A percentile compares a stretch with the other conserved stretches of the same genome.
Conservation (phyloP, 2,329 filamentous ascomycete species). For the Cordyceps militaris region DNA sequence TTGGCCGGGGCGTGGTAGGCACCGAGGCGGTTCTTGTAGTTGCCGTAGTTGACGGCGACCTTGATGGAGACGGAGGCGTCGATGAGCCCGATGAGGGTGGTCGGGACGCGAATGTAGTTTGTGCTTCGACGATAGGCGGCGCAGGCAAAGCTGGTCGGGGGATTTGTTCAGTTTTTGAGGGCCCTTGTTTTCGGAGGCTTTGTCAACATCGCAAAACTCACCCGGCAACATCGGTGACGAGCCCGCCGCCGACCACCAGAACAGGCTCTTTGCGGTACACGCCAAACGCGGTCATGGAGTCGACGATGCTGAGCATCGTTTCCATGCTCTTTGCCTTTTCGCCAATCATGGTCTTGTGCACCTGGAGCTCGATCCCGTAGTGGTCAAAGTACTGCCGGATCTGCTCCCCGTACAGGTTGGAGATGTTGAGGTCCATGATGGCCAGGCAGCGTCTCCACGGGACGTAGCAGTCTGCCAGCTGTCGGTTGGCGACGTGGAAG, state of each 20-base stretch:
- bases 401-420: constrained; percentile 57
- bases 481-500: constrained; percentile 52
- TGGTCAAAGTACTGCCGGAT: constrained; percentile 63
- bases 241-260: constrained; percentile 58
- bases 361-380: constrained; percentile 52
- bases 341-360: constrained; percentile 68
- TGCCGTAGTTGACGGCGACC: constrained; percentile 70
- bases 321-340: constrained; percentile 70
- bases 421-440: constrained; percentile 66
- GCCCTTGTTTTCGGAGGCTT: neutral
- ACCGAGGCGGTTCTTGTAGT: constrained; percentile 68
- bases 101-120: constrained; percentile 67
- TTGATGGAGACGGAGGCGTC: constrained; percentile 72
- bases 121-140: constrained; percentile 65
- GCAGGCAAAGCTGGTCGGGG: constrained; percentile 52
- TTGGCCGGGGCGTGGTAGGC: constrained; percentile 66
- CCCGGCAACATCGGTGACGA: constrained; percentile 70
- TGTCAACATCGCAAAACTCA: constrained; percentile 36
- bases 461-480: constrained; percentile 59
- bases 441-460: constrained; percentile 59
- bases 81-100: constrained; percentile 68
- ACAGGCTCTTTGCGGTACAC: constrained; percentile 63
- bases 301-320: constrained; percentile 60
- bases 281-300: constrained; percentile 68
- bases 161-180: neutral